Conservation (phyloP, 2,329 filamentous ascomycete genomes). For the Colletotrichum sp. region DNA sequence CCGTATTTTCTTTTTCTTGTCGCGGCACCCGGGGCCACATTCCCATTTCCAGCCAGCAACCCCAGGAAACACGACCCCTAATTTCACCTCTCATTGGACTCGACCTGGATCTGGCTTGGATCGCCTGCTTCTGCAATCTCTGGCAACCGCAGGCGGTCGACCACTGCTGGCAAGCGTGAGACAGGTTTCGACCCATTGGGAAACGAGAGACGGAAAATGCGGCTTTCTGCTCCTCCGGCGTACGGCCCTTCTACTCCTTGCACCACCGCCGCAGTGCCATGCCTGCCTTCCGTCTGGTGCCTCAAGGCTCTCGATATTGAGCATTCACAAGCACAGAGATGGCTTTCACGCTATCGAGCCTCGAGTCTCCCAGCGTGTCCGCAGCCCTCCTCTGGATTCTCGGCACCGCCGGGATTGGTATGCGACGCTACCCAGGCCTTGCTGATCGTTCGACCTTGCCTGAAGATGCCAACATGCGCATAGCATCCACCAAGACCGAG, state of each 20-base stretch:
- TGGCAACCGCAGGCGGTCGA: not conserved
- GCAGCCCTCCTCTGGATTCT: not conserved
- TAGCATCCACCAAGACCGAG: not conserved
- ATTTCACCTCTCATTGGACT: not conserved
- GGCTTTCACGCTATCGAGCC: not conserved
- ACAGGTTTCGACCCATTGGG: constrained; percentile 3
- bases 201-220: not conserved
- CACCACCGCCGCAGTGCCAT: not conserved
- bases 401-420: not conserved
- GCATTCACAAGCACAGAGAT: not conserved
- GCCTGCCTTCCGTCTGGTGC: not conserved
- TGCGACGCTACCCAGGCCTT: not conserved
- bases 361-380: not conserved
- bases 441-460: not conserved
- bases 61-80: not conserved
- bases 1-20: constrained; percentile 2
- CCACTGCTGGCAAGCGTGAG: not conserved
- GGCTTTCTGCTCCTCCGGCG: not conserved
- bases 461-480: not conserved
- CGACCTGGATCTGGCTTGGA: not conserved
- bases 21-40: not conserved
- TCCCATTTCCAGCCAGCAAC: not conserved
- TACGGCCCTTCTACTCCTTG: not conserved
- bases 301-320: not conserved
- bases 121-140: not conserved